These are phyloP conservation scores for Xylaria venustula DNA, from an alignment of 495 filamentous ascomycete genomes.

Conservation along the genomic window DNA sequence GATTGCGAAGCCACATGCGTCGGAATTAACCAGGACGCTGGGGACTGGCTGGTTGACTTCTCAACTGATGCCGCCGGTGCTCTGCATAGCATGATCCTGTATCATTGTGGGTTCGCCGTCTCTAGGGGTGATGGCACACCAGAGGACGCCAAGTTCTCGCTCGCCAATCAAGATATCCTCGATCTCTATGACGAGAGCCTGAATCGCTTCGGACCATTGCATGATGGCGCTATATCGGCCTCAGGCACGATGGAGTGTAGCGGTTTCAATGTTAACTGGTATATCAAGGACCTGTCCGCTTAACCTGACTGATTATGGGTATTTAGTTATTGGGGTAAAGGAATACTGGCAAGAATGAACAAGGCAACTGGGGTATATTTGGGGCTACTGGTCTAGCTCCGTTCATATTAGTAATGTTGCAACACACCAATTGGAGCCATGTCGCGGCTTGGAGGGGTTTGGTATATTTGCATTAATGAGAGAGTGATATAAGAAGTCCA, in stretches of 20 bases:
- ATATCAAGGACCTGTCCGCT: slow-evolving; percentile 31
- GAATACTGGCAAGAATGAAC: too few relatives aligned
- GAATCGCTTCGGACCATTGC: slow-evolving; percentile 11
- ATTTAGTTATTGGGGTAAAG: neutral
- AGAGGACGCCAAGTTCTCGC: slow-evolving; percentile 4
- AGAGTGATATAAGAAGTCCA: too few relatives aligned
- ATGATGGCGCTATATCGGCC: slow-evolving; percentile 17
- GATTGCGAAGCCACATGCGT: slow-evolving; percentile 21
- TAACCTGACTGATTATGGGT: slow-evolving; percentile 36
- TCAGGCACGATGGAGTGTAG: slow-evolving; percentile 25
- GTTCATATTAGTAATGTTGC: neutral
- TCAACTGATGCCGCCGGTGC: slow-evolving; percentile 12
- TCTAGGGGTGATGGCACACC: slow-evolving; percentile 11
- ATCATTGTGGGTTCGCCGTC: slow-evolving; percentile 17
- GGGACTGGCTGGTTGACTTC: slow-evolving; percentile 27
- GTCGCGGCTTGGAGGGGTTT: too few relatives aligned
- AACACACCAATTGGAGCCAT: neutral
- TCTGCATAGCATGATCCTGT: slow-evolving; percentile 5
- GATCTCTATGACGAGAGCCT: slow-evolving; percentile 18
- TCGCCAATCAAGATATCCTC: slow-evolving; percentile 26
- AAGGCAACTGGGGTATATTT: too few relatives aligned
- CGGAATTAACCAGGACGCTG: slow-evolving; percentile 14
- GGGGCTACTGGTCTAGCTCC: too few relatives aligned
- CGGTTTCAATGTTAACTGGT: slow-evolving; percentile 19
- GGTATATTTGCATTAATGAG: too few relatives aligned